Evolutionary conservation across 805 yeast species (phyloP), one percentile per base, ranked within the genome.

Genomic region (Monosporozyma aquatica): DNA sequence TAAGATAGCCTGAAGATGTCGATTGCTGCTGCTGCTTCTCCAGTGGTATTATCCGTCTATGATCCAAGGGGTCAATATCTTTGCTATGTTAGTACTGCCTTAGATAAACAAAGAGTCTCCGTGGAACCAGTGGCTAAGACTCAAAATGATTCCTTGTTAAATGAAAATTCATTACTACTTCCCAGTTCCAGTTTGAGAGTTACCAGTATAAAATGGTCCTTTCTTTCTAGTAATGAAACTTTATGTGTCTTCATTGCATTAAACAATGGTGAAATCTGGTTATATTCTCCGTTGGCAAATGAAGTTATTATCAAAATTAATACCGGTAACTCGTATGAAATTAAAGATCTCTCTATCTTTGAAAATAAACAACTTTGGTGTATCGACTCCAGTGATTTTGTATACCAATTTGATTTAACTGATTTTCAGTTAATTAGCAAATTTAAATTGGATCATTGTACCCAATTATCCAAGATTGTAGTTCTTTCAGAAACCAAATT

Each of bases 71-170:
- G 82, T n/a, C 67, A 72, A 35, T 71, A 70, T 54, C 70, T 78
- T 51, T 87, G 89, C 21, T 74, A 78, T 36, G 85, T 76, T 1
- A 65, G 76, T 17, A 74, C 76, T 27, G 81, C 86, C 1, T 70
- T 86, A 45, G 90, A 84, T 58, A 68, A 78, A 5, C 90, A 82
- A 54, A 76, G 78, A 49, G 64, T 86, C 29, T 69, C 79, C 43
- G 83, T 82, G 2, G 80, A 78, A 54, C 70, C 82, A 15, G 68
- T 75, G 9, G 41, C 42, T 18, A 41, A 39, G 20, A 32, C 46
- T 5, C 41, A 41, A n/a, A 69, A 65, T 22, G 58, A 70, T 13
- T 24, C 48, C n/a, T 36, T 46, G 3, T 27, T 51, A 5, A 69
- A 75, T n/a, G 64, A 56, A 20, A 51, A 47, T 26, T 54, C 47